Conservation (phyloP, 2,329 filamentous ascomycete genomes). For the Penicillium polonicum region DNA sequence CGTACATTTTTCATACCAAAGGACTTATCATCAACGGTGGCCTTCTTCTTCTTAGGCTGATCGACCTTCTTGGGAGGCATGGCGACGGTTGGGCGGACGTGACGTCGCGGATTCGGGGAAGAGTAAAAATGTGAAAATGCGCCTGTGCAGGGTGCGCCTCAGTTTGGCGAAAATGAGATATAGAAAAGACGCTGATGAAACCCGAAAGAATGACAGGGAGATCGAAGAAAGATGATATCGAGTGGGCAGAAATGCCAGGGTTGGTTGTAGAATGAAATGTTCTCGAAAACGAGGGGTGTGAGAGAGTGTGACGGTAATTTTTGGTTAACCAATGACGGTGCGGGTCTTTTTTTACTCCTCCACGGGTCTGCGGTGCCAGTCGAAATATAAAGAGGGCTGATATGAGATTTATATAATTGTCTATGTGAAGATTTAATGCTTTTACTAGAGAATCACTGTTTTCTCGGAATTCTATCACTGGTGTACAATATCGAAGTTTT, state of each 20-base stretch:
- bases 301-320: constrained; percentile 10
- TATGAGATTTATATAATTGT: not conserved
- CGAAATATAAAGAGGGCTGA: not conserved
- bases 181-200: constrained; percentile 21
- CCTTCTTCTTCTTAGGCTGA: constrained; percentile 50
- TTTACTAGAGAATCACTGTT: not conserved
- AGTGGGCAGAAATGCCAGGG: constrained; percentile 4
- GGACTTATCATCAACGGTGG: constrained; percentile 80
- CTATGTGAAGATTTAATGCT: not conserved
- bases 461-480: not conserved
- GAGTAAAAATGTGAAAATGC: constrained; percentile 20
- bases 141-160: constrained; percentile 14
- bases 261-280: constrained; percentile 10
- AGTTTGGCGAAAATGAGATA: constrained; percentile 5
- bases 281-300: constrained; percentile 12
- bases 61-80: constrained; percentile 51
- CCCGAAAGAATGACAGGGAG: constrained; percentile 12
- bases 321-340: constrained; percentile 12
- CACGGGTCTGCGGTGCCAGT: not conserved
- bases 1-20: constrained; percentile 97
- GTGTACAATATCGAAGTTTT: not conserved
- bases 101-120: constrained; percentile 13
- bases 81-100: constrained; percentile 29
- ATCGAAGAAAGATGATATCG: constrained; percentile 10
- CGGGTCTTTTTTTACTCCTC: constrained; percentile 1